These are phyloP conservation scores for Erythrophleum ivorense DNA, from an alignment of 331 rosid genomes.

Conservation along the genomic window DNA sequence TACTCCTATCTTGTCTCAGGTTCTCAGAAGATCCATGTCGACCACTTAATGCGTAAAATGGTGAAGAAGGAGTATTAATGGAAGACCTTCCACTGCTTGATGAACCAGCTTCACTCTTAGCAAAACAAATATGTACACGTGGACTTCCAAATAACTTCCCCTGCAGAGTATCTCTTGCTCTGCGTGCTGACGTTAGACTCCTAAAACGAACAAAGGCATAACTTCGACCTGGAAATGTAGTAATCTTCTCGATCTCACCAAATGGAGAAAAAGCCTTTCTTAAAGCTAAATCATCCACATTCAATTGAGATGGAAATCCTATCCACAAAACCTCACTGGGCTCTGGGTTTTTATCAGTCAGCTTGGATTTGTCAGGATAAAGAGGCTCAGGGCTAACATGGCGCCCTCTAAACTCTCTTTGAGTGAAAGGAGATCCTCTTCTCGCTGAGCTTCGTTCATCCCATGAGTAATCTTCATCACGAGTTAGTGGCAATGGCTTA, in stretches of 20 bases:
- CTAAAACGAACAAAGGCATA: slow-evolving; percentile 93
- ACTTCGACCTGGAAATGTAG: slow-evolving; percentile 92
- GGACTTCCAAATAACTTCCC: slow-evolving; percentile 96
- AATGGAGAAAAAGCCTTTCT: slow-evolving; percentile 86
- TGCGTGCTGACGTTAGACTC: slow-evolving; percentile 68
- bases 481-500: slow-evolving; percentile 62
- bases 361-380: slow-evolving; percentile 71
- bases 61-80: slow-evolving; percentile 63
- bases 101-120: slow-evolving; percentile 83
- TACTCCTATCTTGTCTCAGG: slow-evolving; percentile 51
- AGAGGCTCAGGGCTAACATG: slow-evolving; percentile 65
- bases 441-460: slow-evolving; percentile 60
- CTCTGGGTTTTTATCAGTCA: slow-evolving; percentile 72
- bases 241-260: slow-evolving; percentile 90
- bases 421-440: slow-evolving; percentile 75
- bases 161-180: slow-evolving; percentile 78
- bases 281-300: slow-evolving; percentile 78
- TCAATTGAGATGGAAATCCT: slow-evolving; percentile 87
- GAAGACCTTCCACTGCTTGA: slow-evolving; percentile 73
- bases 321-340: slow-evolving; percentile 97
- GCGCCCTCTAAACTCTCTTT: slow-evolving; percentile 67
- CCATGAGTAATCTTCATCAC: slow-evolving; percentile 67
- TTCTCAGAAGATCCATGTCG: slow-evolving; percentile 63
- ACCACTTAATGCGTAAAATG: slow-evolving; percentile 51
- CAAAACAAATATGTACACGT: slow-evolving; percentile 93